Conservation (phyloP, 495 filamentous ascomycete genomes). For the Podospora comata region DNA sequence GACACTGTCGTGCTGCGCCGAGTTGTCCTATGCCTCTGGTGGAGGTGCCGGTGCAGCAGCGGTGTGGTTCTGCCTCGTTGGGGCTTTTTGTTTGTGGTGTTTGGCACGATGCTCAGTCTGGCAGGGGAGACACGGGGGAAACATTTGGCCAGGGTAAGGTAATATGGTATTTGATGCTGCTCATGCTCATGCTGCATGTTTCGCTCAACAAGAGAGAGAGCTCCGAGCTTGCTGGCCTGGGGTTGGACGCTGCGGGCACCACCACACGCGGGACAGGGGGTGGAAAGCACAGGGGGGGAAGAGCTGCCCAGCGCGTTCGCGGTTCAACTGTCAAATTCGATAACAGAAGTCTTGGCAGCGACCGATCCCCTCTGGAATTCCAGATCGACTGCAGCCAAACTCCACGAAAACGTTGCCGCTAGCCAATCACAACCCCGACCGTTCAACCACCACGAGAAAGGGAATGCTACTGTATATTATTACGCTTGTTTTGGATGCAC, state of each 20-base stretch:
- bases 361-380: slow-evolving; percentile 10
- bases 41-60: background rate
- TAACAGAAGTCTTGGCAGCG: slow-evolving; percentile 9
- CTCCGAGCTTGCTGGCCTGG: slow-evolving; percentile 4
- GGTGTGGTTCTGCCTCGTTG: background rate
- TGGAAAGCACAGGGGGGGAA: no score
- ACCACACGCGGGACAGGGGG: background rate
- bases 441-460: background rate
- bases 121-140: background rate
- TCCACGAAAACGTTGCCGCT: slow-evolving; percentile 3
- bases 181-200: background rate
- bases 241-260: background rate
- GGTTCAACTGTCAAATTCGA: background rate
- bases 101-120: background rate
- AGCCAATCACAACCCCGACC: background rate
- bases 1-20: slow-evolving; percentile 6
- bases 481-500: background rate
- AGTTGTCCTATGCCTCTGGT: background rate
- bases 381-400: slow-evolving; percentile 3
- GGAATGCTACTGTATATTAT: background rate
- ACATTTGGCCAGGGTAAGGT: background rate
- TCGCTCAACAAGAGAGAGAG: background rate
- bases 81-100: slow-evolving; percentile 3
- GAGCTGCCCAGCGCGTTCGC: no score
- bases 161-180: background rate